Conservation (phyloP, 2,329 filamentous ascomycete genomes). For the Huntiella decipiens region DNA sequence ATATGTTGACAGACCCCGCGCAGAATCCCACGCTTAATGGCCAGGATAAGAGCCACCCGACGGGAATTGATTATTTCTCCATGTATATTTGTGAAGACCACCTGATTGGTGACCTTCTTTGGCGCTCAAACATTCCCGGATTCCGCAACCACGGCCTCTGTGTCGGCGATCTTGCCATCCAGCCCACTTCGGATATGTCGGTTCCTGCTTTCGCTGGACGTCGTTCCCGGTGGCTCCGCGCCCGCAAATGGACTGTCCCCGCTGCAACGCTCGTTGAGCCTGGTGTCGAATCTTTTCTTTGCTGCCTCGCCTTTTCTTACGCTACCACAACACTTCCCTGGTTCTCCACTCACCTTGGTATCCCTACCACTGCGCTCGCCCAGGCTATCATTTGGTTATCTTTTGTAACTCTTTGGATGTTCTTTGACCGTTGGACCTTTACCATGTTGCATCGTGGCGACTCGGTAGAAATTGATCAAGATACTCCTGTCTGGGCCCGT, state of each 20-base stretch:
- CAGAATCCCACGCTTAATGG: constrained; percentile 23
- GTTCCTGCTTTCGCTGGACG: constrained; percentile 60
- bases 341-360: constrained; percentile 31
- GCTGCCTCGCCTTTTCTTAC: constrained; percentile 62
- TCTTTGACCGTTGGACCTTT: constrained; percentile 56
- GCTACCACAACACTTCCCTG: constrained; percentile 55
- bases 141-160: constrained; percentile 68
- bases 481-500: constrained; percentile 58
- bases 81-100: constrained; percentile 97
- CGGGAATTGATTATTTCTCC: constrained; percentile 82
- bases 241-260: constrained; percentile 84
- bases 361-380: constrained; percentile 47
- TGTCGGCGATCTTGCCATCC: constrained; percentile 70
- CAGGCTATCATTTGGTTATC: constrained; percentile 47
- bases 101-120: constrained; percentile 79
- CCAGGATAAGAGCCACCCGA: constrained; percentile 19
- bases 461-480: constrained; percentile 48
- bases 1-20: constrained; percentile 43
- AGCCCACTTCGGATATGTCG: constrained; percentile 72
- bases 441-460: constrained; percentile 52
- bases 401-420: constrained; percentile 51
- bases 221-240: constrained; percentile 74
- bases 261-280: constrained; percentile 82
- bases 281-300: constrained; percentile 74
- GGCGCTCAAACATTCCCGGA: constrained; percentile 46